A percentile compares a stretch with the other conserved stretches of the same genome.
phyloP scores from a whole-genome alignment of 139 green algal genomes.

The Prasinococcaceae sp. region DNA sequence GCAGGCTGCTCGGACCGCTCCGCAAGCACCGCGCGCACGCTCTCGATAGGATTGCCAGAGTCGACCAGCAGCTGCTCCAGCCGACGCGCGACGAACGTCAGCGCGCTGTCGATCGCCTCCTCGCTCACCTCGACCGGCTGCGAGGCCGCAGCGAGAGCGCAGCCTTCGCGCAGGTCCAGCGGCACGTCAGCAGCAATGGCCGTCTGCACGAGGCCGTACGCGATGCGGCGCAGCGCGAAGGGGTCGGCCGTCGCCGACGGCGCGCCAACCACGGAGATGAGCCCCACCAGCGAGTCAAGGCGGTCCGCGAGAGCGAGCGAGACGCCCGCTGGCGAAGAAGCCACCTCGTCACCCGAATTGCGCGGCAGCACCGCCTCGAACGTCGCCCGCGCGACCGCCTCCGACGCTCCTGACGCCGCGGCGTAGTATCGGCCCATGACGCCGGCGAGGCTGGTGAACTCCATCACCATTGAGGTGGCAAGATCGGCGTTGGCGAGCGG shows the following conservation, averaged over 20 bases:
- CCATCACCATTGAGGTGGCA: constrained; percentile 74
- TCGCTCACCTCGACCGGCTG: constrained; percentile 57
- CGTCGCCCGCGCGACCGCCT: constrained; percentile 49
- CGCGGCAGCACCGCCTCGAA: constrained; percentile 77
- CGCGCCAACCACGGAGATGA: constrained; percentile 70
- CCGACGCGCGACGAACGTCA: constrained; percentile 52
- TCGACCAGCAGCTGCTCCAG: constrained; percentile 91
- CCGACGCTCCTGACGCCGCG: background rate
- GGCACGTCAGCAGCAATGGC: constrained; percentile 50
- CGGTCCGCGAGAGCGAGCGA: constrained; percentile 43
- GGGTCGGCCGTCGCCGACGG: constrained; percentile 77
- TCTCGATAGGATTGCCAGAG: constrained; percentile 34
- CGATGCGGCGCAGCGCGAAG: constrained; percentile 77
- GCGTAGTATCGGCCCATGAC: constrained; percentile 85
- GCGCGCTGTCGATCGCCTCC: constrained; percentile 28
- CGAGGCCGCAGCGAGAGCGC: constrained; percentile 41
- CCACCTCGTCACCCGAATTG: constrained; percentile 55
- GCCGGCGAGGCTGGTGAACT: constrained; percentile 93
- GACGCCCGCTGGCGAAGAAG: constrained; percentile 42
- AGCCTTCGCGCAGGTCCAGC: constrained; percentile 40
- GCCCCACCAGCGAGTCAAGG: constrained; percentile 84
- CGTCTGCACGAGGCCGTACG: constrained; percentile 61
- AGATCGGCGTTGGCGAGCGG: constrained; percentile 74
- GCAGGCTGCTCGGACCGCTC: constrained; percentile 60
- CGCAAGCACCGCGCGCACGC: constrained; percentile 66